Evolutionary conservation across 768 basidiomycete species (phyloP).

Genomic region (Tremella yokohamensis): DNA sequence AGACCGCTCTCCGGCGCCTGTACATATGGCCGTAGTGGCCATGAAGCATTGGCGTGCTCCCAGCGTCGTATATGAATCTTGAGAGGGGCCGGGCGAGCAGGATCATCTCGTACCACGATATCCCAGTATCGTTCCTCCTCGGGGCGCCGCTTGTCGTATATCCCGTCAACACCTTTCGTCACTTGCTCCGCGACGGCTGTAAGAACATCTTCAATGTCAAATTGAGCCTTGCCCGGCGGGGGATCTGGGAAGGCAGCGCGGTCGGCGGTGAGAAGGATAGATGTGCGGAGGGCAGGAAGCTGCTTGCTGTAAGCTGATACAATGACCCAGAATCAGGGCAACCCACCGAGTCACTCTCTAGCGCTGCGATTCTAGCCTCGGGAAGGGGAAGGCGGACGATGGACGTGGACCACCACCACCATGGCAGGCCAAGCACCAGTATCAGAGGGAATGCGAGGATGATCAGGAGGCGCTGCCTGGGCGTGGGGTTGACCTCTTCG

Average conservation of each 20-base stretch:
- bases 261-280: slow-evolving; percentile 37
- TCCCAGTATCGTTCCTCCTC: slow-evolving; percentile 33
- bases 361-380: slow-evolving; percentile 58
- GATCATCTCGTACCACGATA: slow-evolving; percentile 16
- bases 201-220: slow-evolving; percentile 17
- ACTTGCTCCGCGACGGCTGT: slow-evolving; percentile 24
- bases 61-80: slow-evolving; percentile 25
- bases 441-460: slow-evolving; percentile 72
- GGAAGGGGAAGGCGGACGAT: slow-evolving; percentile 79
- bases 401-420: slow-evolving; percentile 92
- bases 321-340: not conserved
- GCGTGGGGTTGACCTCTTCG: slow-evolving; percentile 37
- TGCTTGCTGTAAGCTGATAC: not conserved
- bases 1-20: slow-evolving; percentile 28
- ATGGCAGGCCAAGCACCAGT: slow-evolving; percentile 71
- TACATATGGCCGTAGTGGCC: slow-evolving; percentile 39
- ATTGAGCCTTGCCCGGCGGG: slow-evolving; percentile 19
- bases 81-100: slow-evolving; percentile 7
- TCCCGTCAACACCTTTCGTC: slow-evolving; percentile 28
- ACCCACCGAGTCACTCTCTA: slow-evolving; percentile 54
- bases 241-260: slow-evolving; percentile 31
- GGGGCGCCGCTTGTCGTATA: slow-evolving; percentile 24
- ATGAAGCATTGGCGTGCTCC: slow-evolving; percentile 25
- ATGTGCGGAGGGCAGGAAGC: slow-evolving; percentile 18
- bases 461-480: slow-evolving; percentile 23